phyloP scores from a whole-genome alignment of 2,329 filamentous ascomycete genomes.

The Botrytis galanthina region DNA sequence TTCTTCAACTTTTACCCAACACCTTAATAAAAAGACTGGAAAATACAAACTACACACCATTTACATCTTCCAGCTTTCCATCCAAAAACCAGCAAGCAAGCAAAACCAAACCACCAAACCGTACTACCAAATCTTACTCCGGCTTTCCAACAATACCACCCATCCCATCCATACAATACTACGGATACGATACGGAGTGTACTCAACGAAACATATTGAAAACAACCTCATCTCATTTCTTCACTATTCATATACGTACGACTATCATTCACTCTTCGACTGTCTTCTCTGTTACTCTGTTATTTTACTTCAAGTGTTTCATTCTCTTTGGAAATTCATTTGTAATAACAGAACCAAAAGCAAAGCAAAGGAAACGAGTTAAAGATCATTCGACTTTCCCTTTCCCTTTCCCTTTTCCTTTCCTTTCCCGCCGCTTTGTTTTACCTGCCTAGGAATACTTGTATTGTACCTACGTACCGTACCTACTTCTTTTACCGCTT shows the following conservation, averaged over 20 bases:
- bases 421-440: conserved; percentile 19
- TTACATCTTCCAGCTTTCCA: background rate
- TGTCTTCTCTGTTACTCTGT: background rate
- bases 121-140: background rate
- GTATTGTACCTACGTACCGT: background rate
- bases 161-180: background rate
- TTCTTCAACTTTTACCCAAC: conserved; percentile 15
- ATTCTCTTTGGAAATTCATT: background rate
- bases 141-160: background rate
- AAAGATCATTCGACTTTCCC: conserved; percentile 33
- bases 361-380: conserved; percentile 22
- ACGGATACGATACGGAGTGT: background rate
- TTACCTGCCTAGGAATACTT: background rate
- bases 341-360: background rate
- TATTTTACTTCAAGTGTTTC: background rate
- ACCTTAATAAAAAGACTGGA: background rate
- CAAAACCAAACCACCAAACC: background rate
- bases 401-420: conserved; percentile 22
- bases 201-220: conserved; percentile 14
- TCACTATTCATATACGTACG: background rate
- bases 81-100: background rate
- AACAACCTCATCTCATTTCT: background rate
- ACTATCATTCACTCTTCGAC: background rate
- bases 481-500: conserved; percentile 19
- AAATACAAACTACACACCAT: background rate